Base-by-base conservation (phyloP, 2,329 filamentous ascomycete species). In the Penicillium sp. region DNA sequence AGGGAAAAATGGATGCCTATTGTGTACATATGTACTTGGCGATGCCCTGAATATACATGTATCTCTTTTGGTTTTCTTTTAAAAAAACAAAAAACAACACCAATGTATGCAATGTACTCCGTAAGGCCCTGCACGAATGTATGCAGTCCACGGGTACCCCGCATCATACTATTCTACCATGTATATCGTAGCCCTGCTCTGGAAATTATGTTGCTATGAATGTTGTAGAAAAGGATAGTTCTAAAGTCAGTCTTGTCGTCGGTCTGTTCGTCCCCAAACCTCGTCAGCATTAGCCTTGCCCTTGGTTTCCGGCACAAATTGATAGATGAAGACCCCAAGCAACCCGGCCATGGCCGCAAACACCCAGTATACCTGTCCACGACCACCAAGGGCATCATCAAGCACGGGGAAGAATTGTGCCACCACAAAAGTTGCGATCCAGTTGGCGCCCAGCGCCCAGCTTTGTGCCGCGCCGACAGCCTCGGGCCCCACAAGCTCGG, bases 371-470 rank as follows among this genome's bases (percentile, higher is more conserved):
- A 94, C 89, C 78, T 88, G 90, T 1, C 93, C 92, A 3, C 87
- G 83, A 0, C 87, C 89, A 0, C 90, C 92, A 50, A 97, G 76
- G 4, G 83, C 84, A 43, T 85, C 84, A 70, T 96, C 95, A 59
- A 96, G 75, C 21, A 97, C 83, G 0, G 94, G 93, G 79, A 99
- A 97, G 76, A 96, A 96, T 67, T 97, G 92, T 0, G 93, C 92
- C 2, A 99, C 92, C 23, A 96, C 66, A 70, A 97, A 97, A 0
- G 93, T 97, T 0, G 92, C 89, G 27, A 91, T 81, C 81, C 95
- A 97, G 73, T 94, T 97, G 15, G 90, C 88, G 1, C 86, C 91
- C 25, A 97, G 76, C 0, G 88, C 90, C 84, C 92, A 95, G 57
- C 89, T 92, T 73, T 99, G 94, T 0, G 91, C 89, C 0, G 93